Conservation (phyloP, 768 basidiomycete genomes). For the Russula olivacea region DNA sequence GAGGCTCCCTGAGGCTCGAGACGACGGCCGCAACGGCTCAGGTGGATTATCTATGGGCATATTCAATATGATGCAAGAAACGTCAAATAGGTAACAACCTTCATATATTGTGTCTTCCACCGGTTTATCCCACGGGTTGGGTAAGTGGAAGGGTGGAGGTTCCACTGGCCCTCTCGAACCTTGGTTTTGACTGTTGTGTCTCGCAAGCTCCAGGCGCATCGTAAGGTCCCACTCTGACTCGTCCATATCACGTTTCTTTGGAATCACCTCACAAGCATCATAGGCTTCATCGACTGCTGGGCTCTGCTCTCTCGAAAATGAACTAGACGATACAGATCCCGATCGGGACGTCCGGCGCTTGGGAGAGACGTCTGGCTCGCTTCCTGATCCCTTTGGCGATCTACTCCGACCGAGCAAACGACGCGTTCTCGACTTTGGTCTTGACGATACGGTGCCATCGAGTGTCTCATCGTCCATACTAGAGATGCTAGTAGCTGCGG, state of each 20-base stretch:
- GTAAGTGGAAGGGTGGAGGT: slow-evolving; percentile 22
- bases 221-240: slow-evolving; percentile 72
- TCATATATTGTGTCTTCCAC: slow-evolving; percentile 71
- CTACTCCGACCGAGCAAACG: slow-evolving; percentile 40
- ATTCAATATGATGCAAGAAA: slow-evolving; percentile 6
- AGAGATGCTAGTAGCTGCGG: slow-evolving; percentile 56
- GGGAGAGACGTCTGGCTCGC: slow-evolving; percentile 29
- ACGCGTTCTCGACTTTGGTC: slow-evolving; percentile 36
- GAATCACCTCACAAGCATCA: slow-evolving; percentile 32
- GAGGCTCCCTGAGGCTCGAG: slow-evolving; percentile 44
- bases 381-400: slow-evolving; percentile 39
- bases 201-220: slow-evolving; percentile 72
- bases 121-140: slow-evolving; percentile 37
- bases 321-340: slow-evolving; percentile 33
- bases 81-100: slow-evolving; percentile 39
- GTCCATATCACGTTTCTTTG: slow-evolving; percentile 42
- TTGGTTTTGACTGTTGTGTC: slow-evolving; percentile 79
- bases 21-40: slow-evolving; percentile 46
- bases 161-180: slow-evolving; percentile 41
- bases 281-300: slow-evolving; percentile 42
- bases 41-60: slow-evolving; percentile 52
- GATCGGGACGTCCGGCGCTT: slow-evolving; percentile 19
- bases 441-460: slow-evolving; percentile 38
- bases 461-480: slow-evolving; percentile 57
- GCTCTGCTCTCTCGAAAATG: slow-evolving; percentile 41